Base-by-base conservation (phyloP, 495 filamentous ascomycete species). In the Penicillium salamii region DNA sequence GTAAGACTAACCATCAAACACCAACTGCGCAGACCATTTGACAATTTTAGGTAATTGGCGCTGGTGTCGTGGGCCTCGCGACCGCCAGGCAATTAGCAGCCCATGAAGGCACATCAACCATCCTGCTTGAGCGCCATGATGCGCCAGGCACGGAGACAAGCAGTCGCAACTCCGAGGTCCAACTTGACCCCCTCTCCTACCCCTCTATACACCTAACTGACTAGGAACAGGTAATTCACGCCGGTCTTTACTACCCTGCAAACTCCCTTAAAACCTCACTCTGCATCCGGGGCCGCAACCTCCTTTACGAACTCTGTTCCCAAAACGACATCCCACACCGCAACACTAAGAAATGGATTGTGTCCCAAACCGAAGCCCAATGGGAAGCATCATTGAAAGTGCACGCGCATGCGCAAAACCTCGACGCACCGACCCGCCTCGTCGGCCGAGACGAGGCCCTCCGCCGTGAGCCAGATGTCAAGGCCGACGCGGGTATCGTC, bases 291-390 rank as follows among this genome's bases (percentile, higher is more conserved):
- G 93, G 93, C 48, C 81, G 82, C 42, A 57, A 84, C 33, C 73
- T 88, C 68, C 72, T 98, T 54, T 98, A 98, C 70, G 75, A 76
- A 8, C 81, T 91, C 41, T 97, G 92, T 76, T 60, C 70, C 1
- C 65, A 70, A 15, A 69, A 87, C 60, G 53, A 61, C 32, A 86
- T 97, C 43, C 85, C 86, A 0, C 78, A 91, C 71, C 73, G 73
- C 49, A 86, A 85, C 61, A 84, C 79, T 15, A 90, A 90, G 36
- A 98, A 98, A 76, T 96, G 95, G 90, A 85, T 98, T 55, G 85
- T 98, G 1, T 92, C 93, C 2, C 95, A 98, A 69, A 83, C 80
- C 39, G 69, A 72, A 7, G 67, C 73, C 31, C 87, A 97, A 64
- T 81, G 78, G 68, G 79, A 76, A 20, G 81, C 78, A 1, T 79